Percentiles rank a stretch among this genome's conserved stretches.
phyloP scores from a whole-genome alignment of 208 protist species.

The Tritrichomonas musculus region DNA sequence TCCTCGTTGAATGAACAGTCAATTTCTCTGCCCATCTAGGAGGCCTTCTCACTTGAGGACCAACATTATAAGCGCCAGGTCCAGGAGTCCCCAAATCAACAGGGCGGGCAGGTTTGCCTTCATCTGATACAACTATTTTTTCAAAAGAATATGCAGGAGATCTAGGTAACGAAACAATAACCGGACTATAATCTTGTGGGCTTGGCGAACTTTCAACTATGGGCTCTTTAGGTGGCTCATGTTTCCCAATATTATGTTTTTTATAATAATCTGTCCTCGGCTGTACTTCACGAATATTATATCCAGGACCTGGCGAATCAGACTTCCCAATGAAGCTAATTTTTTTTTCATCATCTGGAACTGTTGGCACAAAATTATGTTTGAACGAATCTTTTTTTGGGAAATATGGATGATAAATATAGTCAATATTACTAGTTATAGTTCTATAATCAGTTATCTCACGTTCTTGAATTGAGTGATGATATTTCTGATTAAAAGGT shows the following conservation, averaged over 20 bases:
- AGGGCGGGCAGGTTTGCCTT: too few species aligned
- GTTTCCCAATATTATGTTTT: too few species aligned
- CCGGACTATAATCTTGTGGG: neutral
- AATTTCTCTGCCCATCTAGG: too few species aligned
- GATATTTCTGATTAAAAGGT: neutral
- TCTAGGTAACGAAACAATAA: neutral
- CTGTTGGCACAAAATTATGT: neutral
- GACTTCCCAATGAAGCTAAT: neutral
- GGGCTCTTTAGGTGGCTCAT: neutral
- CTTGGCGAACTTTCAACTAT: neutral
- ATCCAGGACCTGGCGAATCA: neutral
- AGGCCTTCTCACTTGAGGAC: too few species aligned
- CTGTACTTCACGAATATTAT: neutral
- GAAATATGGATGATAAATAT: neutral
- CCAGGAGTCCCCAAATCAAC: neutral
- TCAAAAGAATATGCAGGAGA: neutral
- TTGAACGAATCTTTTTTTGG: neutral
- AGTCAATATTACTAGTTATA: neutral
- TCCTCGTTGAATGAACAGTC: too few species aligned
- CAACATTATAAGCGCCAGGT: neutral
- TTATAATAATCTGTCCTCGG: neutral
- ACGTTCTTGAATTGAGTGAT: neutral
- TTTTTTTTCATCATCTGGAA: neutral
- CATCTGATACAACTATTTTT: too few species aligned
- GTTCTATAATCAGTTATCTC: neutral